These are phyloP conservation scores for Luzula sylvatica DNA, from an alignment of 176 grass and related monocot genomes.

Conservation along the genomic window DNA sequence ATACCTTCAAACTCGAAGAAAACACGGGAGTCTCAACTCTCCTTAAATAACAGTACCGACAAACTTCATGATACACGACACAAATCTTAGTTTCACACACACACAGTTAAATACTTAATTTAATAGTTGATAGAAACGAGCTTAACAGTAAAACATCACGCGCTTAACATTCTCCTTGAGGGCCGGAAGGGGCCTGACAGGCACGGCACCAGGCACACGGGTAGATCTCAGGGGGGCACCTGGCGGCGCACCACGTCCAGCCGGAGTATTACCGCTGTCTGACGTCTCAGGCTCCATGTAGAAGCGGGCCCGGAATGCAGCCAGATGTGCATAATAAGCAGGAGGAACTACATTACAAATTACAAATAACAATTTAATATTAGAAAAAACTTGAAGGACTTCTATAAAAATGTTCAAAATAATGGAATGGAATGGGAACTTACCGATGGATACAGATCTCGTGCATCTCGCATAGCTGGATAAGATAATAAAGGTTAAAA, in stretches of 20 bases:
- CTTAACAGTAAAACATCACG: slow-evolving; percentile 87
- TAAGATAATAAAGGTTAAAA: slow-evolving; percentile 20
- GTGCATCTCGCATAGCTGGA: slow-evolving; percentile 84
- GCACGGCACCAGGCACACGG: slow-evolving; percentile 16
- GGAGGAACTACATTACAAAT: slow-evolving; percentile 50
- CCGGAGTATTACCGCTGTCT: slow-evolving; percentile 36
- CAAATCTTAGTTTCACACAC: background rate
- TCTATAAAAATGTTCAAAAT: background rate
- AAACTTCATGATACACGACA: background rate
- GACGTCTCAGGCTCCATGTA: slow-evolving; percentile 74
- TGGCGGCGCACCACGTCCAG: slow-evolving; percentile 18
- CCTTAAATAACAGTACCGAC: background rate
- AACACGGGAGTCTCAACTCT: too few relatives aligned
- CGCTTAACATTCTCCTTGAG: slow-evolving; percentile 82
- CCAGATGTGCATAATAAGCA: slow-evolving; percentile 77
- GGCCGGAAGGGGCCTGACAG: slow-evolving; percentile 65
- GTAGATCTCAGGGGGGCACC: slow-evolving; percentile 17
- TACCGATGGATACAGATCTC: slow-evolving; percentile 81
- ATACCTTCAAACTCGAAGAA: too few relatives aligned
- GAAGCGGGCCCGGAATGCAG: slow-evolving; percentile 76
- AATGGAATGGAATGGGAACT: slow-evolving; percentile 4
- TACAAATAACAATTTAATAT: background rate
- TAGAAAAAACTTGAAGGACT: too few relatives aligned
- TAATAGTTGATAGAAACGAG: slow-evolving; percentile 1
- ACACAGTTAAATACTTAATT: too few relatives aligned